Evolutionary conservation across 495 filamentous ascomycete genomes (phyloP).

Genomic region (Penicillium lividum): DNA sequence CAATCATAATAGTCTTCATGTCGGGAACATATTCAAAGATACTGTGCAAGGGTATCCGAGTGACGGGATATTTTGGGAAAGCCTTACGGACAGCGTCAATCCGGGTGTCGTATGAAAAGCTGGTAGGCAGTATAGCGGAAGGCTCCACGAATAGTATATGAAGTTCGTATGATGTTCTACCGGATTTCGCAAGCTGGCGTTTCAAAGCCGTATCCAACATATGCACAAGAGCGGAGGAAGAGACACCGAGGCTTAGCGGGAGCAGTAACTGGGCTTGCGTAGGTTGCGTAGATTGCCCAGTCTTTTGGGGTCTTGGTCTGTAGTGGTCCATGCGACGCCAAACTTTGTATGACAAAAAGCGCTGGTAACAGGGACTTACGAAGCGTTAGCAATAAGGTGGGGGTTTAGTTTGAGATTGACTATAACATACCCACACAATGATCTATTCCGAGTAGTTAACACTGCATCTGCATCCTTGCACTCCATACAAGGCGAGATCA

Average conservation of each 20-base stretch:
- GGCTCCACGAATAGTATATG: conserved; percentile 67
- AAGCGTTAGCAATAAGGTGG: conserved; percentile 1
- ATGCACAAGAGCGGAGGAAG: conserved; percentile 75
- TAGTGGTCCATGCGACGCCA: conserved; percentile 76
- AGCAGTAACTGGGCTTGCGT: conserved; percentile 61
- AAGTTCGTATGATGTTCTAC: conserved; percentile 60
- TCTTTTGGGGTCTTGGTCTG: conserved; percentile 27
- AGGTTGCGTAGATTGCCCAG: conserved; percentile 18
- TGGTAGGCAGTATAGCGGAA: conserved; percentile 36
- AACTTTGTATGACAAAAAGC: conserved; percentile 73
- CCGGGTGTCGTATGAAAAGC: conserved; percentile 26
- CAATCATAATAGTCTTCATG: conserved; percentile 28
- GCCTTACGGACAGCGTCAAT: conserved; percentile 41
- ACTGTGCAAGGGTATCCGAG: conserved; percentile 55
- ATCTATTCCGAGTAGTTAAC: conserved; percentile 43
- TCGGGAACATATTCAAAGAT: conserved; percentile 49
- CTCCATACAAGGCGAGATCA: conserved; percentile 35
- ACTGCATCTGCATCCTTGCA: conserved; percentile 43
- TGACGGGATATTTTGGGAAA: conserved; percentile 64
- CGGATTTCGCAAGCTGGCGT: conserved; percentile 53
- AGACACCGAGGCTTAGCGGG: conserved; percentile 80
- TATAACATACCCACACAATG: conserved; percentile 47
- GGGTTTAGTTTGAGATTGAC: neutral
- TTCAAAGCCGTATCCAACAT: conserved; percentile 69
- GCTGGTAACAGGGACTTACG: conserved; percentile 70